phyloP scores from a whole-genome alignment of 1,139 yeast species.

The Ogataea hybrid region DNA sequence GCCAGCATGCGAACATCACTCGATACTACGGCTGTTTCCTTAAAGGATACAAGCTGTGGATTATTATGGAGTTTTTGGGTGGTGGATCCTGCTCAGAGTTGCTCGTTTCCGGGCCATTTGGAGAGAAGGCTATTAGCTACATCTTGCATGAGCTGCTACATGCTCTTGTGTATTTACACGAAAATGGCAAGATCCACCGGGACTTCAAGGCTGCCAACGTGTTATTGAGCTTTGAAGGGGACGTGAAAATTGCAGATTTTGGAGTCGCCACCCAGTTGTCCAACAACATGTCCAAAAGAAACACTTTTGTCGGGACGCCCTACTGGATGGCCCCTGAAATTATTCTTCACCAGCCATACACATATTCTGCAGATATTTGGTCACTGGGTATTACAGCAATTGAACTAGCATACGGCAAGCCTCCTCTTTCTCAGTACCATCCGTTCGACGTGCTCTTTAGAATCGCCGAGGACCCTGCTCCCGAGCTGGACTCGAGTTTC shows the following conservation, averaged over 20 bases:
- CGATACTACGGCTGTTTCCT: conserved; percentile 79
- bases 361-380: conserved; percentile 93
- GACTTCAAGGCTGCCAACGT: conserved; percentile 88
- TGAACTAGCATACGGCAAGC: conserved; percentile 79
- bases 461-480: conserved; percentile 53
- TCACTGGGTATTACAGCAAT: conserved; percentile 89
- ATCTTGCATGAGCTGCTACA: conserved; percentile 55
- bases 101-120: conserved; percentile 59
- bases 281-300: conserved; percentile 70
- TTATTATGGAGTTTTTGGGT: conserved; percentile 78
- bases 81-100: conserved; percentile 82
- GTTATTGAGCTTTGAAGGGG: conserved; percentile 62
- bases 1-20: conserved; percentile 69
- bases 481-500: conserved; percentile 44
- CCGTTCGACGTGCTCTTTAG: conserved; percentile 78
- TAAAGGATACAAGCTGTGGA: conserved; percentile 78
- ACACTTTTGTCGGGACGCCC: conserved; percentile 97
- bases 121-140: conserved; percentile 55
- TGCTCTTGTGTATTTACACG: conserved; percentile 72
- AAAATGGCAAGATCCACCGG: conserved; percentile 78
- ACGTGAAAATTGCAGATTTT: conserved; percentile 92
- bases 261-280: conserved; percentile 92
- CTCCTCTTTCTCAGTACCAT: conserved; percentile 70
- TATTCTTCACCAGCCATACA: conserved; percentile 81
- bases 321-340: conserved; percentile 99